Conservation (phyloP, 1,284 basidiomycete species). For the Leccinum griseonigrum region DNA sequence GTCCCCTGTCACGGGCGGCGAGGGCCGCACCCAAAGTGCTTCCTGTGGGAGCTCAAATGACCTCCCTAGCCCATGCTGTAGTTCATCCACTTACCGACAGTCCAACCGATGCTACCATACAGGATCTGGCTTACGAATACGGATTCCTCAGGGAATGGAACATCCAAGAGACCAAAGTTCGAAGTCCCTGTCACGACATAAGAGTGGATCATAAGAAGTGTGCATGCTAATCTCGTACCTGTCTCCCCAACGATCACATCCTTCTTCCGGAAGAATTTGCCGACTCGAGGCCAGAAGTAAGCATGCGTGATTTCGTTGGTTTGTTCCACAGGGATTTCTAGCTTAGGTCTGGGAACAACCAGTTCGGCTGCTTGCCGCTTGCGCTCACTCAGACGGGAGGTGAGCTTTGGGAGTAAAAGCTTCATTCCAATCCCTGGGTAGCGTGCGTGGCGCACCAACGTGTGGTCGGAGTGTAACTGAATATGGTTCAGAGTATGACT, state of each 20-base stretch:
- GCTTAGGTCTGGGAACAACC: conserved; percentile 47
- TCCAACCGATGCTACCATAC: conserved; percentile 89
- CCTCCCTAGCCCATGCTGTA: conserved; percentile 9
- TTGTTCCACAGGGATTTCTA: conserved; percentile 49
- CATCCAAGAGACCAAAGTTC: conserved; percentile 75
- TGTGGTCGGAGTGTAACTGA: conserved; percentile 83
- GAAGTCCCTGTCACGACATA: conserved; percentile 41
- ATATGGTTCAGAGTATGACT: conserved; percentile 6
- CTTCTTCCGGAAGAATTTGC: conserved; percentile 71
- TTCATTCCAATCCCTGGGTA: conserved; percentile 74
- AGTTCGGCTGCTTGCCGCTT: conserved; percentile 40
- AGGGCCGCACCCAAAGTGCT: conserved; percentile 73
- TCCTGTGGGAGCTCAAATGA: conserved; percentile 33
- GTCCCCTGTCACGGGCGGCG: conserved; percentile 66
- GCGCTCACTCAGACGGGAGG: conserved; percentile 49
- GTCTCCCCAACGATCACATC: conserved; percentile 89
- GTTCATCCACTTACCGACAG: conserved; percentile 53
- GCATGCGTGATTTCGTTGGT: conserved; percentile 63
- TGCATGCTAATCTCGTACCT: conserved; percentile 37
- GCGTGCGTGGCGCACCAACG: conserved; percentile 61
- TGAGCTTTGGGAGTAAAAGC: conserved; percentile 65
- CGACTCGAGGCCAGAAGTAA: conserved; percentile 86
- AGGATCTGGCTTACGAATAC: conserved; percentile 75
- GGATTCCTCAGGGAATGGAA: conserved; percentile 68
- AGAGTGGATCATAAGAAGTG: conserved; percentile 9